Conservation (phyloP, 495 filamentous ascomycete species). For the Aspergillus baeticus region DNA sequence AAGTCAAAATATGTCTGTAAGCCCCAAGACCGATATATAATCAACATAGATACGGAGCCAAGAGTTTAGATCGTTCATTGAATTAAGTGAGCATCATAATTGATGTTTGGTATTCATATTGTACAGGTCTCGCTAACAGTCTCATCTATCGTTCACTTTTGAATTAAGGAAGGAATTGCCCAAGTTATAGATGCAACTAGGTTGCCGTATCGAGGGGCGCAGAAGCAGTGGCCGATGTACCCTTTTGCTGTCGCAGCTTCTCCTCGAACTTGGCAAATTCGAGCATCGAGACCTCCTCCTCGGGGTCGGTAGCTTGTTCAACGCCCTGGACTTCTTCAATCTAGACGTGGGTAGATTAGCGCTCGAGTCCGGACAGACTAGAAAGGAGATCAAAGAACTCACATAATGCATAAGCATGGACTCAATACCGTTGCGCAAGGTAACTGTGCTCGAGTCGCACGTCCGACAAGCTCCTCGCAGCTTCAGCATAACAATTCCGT, state of each 20-base stretch:
- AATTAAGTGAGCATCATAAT: too few species aligned
- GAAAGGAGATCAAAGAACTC: constrained; percentile 24
- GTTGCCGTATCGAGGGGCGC: constrained; percentile 60
- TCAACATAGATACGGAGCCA: too few species aligned
- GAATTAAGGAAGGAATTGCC: too few species aligned
- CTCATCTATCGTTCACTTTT: not conserved
- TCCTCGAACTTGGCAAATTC: constrained; percentile 98
- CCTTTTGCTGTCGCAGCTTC: constrained; percentile 80
- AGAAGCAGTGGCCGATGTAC: constrained; percentile 51
- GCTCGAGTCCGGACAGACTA: constrained; percentile 42
- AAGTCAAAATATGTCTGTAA: too few species aligned
- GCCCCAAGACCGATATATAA: too few species aligned
- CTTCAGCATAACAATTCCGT: constrained; percentile 84
- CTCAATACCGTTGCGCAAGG: constrained; percentile 95
- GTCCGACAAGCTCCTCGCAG: constrained; percentile 90
- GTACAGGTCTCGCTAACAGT: not conserved
- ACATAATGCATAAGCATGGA: constrained; percentile 90
- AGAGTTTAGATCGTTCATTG: too few species aligned
- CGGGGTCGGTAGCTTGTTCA: constrained; percentile 84
- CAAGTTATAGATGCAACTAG: constrained; percentile 18
- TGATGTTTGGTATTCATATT: not conserved
- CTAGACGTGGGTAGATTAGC: constrained; percentile 39
- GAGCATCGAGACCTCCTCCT: constrained; percentile 84
- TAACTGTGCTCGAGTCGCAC: constrained; percentile 94
- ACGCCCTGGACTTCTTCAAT: constrained; percentile 96